These are phyloP conservation scores for Plasmodium cynomolgi DNA, from an alignment of 169 alveolate species.

Conservation along the genomic window DNA sequence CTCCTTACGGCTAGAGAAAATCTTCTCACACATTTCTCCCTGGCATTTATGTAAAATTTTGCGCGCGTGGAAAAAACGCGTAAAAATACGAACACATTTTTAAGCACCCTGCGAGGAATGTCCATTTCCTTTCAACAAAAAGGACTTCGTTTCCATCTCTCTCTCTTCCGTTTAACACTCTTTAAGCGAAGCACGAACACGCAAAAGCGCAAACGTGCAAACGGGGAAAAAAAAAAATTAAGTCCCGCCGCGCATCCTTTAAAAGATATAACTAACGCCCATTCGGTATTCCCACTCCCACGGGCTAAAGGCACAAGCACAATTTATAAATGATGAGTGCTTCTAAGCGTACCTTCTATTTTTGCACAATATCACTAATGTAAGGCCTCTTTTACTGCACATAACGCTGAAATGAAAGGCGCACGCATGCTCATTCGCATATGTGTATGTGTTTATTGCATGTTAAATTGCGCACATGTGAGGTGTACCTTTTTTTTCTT, in stretches of 20 bases:
- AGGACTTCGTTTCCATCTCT: not conserved
- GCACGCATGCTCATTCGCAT: not conserved
- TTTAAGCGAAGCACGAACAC: not conserved
- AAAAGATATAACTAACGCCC: not conserved
- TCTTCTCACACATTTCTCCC: not conserved
- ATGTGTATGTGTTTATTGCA: conserved; percentile 1
- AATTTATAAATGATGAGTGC: not conserved
- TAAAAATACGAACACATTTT: not conserved
- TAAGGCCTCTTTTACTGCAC: not conserved
- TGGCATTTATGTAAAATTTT: not conserved
- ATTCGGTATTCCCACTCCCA: not conserved
- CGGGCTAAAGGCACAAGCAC: not conserved
- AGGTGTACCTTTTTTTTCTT: conserved; percentile 7
- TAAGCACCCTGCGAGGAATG: not conserved
- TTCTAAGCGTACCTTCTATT: not conserved
- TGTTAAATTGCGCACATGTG: not conserved
- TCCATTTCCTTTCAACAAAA: not conserved
- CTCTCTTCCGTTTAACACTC: not conserved
- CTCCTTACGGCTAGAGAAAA: not conserved
- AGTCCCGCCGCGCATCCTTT: not conserved
- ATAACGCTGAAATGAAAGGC: not conserved
- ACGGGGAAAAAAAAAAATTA: not conserved
- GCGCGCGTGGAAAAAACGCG: not conserved
- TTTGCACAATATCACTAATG: not conserved
- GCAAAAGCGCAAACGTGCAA: not conserved